Evolutionary conservation across 2,329 filamentous ascomycete genomes (phyloP), one percentile per base, ranked within the genome.

Genomic region (Epichloe sp.): DNA sequence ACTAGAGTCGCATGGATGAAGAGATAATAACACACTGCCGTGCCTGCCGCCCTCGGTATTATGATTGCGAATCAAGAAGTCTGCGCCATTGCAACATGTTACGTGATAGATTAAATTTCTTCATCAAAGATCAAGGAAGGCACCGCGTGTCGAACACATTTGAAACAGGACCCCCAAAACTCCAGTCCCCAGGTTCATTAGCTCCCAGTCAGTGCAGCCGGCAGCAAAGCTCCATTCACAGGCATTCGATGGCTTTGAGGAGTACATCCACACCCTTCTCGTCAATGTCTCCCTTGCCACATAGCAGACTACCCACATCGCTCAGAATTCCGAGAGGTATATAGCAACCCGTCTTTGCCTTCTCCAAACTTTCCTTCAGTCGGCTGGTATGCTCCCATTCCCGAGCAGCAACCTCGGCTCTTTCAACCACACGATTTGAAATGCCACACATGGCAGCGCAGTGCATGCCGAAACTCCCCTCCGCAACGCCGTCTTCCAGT

Each of bases 361-460:
- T 82, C 59, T 95, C 88, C 54, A 96, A 72, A 53, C 86, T 90
- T 66, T 95, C 89, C 67, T 89, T 93, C 55, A 97, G 75, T 19
- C 88, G 76, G 58, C 86, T 91, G 0, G 93, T 97, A 66, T 96
- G 89, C 70, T 98, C 93, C 89, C 93, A 97, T 61, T 89, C 87
- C 58, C 77, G 82, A 1, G 93, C 93, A 5, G 93, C 93, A 21
- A 83, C 79, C 67, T 98, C 93, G 0, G 93, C 93, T 21, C 85
- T 74, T 62, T 90, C 83, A 55, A 98, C 88, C 15, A 98, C 82
- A 51, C 83, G 83, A 44, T 74, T 73, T 0, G 88, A 81, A 56
- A 98, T 97, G 1, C 93, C 93, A 60, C 93, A 98, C 93, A 98
- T 98, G 54, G 88, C 85, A 1, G 93, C 93, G 64, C 93, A 98